Percentiles rank a stretch among this genome's conserved stretches.
Evolutionary conservation across 140 eudicot genomes (phyloP).

Genomic region (Senecio squalidus): DNA sequence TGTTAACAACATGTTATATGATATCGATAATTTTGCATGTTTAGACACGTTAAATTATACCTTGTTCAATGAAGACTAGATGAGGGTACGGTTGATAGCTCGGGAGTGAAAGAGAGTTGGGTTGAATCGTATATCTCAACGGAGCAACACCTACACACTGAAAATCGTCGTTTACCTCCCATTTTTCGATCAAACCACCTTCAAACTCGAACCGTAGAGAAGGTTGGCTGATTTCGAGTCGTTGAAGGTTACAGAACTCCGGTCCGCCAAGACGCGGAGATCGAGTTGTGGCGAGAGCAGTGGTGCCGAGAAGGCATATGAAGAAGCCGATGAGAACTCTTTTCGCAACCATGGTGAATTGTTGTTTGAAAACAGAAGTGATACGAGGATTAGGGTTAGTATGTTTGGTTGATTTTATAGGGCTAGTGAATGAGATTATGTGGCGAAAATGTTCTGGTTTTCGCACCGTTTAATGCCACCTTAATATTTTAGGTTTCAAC

Average conservation of each 20-base stretch:
- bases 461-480: no score
- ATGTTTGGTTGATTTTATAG: no score
- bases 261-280: constrained; percentile 27
- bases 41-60: constrained; percentile 12
- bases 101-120: constrained; percentile 51
- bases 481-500: no score
- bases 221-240: constrained; percentile 42
- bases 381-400: no score
- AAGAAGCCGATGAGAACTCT: no score
- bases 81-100: constrained; percentile 59
- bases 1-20: neutral
- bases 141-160: constrained; percentile 64
- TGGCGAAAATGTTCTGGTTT: no score
- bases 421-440: no score
- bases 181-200: constrained; percentile 53
- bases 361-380: no score
- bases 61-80: constrained; percentile 51
- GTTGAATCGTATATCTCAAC: constrained; percentile 35
- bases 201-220: constrained; percentile 34
- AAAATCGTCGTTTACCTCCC: constrained; percentile 53
- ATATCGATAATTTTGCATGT: no score
- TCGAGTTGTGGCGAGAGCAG: constrained; percentile 29
- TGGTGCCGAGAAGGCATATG: constrained; percentile 30
- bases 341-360: no score
- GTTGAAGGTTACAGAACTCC: constrained; percentile 49